Conservation (phyloP, 192 early-diverging fungal species). For the Podila horticola region DNA sequence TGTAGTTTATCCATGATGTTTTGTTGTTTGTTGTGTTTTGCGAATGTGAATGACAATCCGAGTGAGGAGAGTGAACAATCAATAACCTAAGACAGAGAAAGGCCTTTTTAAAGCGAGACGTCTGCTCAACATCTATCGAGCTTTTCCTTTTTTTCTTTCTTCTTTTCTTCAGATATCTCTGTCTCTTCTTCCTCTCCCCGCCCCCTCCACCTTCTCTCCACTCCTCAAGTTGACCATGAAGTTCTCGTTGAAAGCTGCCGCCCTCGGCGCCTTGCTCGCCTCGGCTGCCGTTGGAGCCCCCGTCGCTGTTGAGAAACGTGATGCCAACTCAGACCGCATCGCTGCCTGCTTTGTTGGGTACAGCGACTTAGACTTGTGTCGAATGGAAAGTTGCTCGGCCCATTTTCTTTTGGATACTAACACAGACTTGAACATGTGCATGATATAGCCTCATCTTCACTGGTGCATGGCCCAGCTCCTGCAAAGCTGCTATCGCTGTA, state of each 20-base stretch:
- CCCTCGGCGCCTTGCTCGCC: slow-evolving; percentile 26
- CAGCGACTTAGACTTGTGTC: too few relatives aligned
- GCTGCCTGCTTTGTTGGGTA: slow-evolving; percentile 44
- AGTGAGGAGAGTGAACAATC: too few relatives aligned
- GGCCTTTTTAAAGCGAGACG: too few relatives aligned
- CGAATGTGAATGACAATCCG: too few relatives aligned
- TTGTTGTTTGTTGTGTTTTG: too few relatives aligned
- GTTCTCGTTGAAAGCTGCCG: slow-evolving; percentile 44
- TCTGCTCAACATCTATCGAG: too few relatives aligned
- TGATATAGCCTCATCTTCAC: slow-evolving; percentile 37
- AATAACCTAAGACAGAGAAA: too few relatives aligned
- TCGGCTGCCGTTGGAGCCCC: slow-evolving; percentile 30
- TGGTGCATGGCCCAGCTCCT: slow-evolving; percentile 34
- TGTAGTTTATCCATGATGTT: too few relatives aligned
- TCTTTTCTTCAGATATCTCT: slow-evolving; percentile 19
- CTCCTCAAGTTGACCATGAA: slow-evolving; percentile 21
- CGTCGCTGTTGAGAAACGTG: slow-evolving; percentile 31
- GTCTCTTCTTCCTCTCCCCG: neutral
- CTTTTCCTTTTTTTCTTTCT: neutral
- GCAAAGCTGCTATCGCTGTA: slow-evolving; percentile 39
- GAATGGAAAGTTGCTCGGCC: neutral
- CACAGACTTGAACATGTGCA: neutral
- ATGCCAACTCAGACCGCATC: slow-evolving; percentile 26
- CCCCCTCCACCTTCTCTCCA: neutral
- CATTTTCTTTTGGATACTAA: neutral